Base-by-base conservation (phyloP, 2,329 filamentous ascomycete species). In the Capronia americana region DNA sequence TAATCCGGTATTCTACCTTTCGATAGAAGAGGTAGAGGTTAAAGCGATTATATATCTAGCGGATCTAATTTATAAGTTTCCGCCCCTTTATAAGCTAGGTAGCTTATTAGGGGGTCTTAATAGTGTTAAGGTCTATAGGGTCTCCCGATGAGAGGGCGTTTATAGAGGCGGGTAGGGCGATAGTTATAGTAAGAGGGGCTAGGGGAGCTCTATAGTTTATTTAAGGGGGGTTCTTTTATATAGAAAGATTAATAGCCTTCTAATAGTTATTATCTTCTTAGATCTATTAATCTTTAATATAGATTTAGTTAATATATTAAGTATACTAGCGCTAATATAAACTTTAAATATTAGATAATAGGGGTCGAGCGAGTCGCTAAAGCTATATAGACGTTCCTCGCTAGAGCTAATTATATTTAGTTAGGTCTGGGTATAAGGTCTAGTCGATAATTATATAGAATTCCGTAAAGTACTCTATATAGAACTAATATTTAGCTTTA, bases 81-180 rank as follows among this genome's bases (percentile, higher is more conserved):
- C 8, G 14, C 20, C 51, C 23, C 26, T 54, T 54, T 26, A 54
- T 28, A 28, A 54, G 5, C 26, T 54, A 14, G 17, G 26, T 54
- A 54, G 51, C 26, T 30, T 54, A 54, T 28, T 54, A 54, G 28
- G 51, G 23, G 17, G 51, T 54, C 51, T 54, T 54, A 54, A 54
- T 54, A 28, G 23, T 28, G 14, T 54, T 28, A 28, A 54, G 23
- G 26, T 54, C 23, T 54, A 54, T 54, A 7, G 26, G 23, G 17
- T 54, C 17, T 28, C 26, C 5, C 5, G 5, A 5, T 28, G 5
- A 28, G 26, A 28, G 26, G 10, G 26, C 3, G 7, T 46, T 14
- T 46, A 54, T 54, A 54, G 23, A 23, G 51, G 51, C 8, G 14
- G 51, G 2, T 54, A 28, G 17, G 14, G 51, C 26, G 26, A 24